Base-by-base conservation (phyloP, 1,139 yeast species). In the Magnusiomyces ingens region DNA sequence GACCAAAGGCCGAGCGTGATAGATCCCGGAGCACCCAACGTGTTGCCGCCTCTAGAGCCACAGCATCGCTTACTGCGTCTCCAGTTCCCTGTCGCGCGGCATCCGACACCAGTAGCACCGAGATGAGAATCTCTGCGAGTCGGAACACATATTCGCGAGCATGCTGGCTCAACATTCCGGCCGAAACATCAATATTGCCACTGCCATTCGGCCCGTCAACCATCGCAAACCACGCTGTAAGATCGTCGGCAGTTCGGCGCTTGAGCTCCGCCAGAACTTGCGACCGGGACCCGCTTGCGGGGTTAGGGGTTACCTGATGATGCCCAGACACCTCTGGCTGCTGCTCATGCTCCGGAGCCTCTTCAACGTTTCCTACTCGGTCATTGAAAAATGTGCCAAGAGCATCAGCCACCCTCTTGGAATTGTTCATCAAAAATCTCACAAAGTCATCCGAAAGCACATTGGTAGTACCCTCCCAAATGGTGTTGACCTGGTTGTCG, bases 381-480 rank as follows among this genome's bases (percentile, higher is more conserved):
- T 52, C 46, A 4, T 55, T 50, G 10, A 54, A 29, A 11, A 60
- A 49, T 56, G 57, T 52, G 11, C 38, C 49, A 10, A 60, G 45
- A 3, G 62, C 59, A 10, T 50, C 48, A 38, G 45, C 49, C 22
- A 54, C 53, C 1, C 56, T 51, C 3, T 47, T 41, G 53, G 62
- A 54, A 26, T 55, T 47, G 17, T 55, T 56, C 49, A 55, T 51
- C 26, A 62, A 46, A 37, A 56, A 58, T n/a, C 68, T 51, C 2
- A 63, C 57, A n/a, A 60, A 57, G 50, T 66, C 69, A 45, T 64
- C 67, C 29, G 64, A 59, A 45, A 66, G 59, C 6, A 67, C 68
- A 43, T 66, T 66, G n/a, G 70, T 67, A 5, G 70, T 66, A 6
- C 70, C 70, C 51, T 67, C 70, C 70, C 70, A 67, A 41, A 67